A percentile compares a stretch with the other conserved stretches of the same genome.
Evolutionary conservation across 129 eudicot species (phyloP).

Genomic region (Chrysanthemum seticuspe): DNA sequence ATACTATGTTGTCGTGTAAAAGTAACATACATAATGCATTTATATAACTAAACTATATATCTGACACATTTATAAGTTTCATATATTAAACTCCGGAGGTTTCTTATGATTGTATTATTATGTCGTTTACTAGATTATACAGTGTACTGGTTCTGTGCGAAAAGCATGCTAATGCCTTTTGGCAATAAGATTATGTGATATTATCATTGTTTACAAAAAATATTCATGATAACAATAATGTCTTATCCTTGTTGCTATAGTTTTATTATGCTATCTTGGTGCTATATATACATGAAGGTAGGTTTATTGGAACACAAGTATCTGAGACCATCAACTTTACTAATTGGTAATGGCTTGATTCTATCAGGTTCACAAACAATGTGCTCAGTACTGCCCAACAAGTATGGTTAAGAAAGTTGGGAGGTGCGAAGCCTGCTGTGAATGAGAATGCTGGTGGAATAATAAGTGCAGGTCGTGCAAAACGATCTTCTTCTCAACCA

Average conservation of each 20-base stretch:
- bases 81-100: not conserved
- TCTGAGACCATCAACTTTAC: not conserved
- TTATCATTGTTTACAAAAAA: not conserved
- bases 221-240: not conserved
- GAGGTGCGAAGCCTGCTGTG: constrained; percentile 95
- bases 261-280: not conserved
- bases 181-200: not conserved
- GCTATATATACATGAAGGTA: not conserved
- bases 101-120: not conserved
- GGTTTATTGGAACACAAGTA: not conserved
- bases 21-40: not conserved
- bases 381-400: constrained; percentile 97
- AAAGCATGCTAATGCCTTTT: not conserved
- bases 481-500: constrained; percentile 65
- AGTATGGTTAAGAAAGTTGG: constrained; percentile 86
- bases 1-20: not conserved
- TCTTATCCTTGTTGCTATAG: constrained; percentile 3
- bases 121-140: no score
- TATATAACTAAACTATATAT: not conserved
- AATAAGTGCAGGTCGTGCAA: constrained; percentile 95
- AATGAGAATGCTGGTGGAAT: constrained; percentile 82
- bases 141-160: no score
- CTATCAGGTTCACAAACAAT: constrained; percentile 85
- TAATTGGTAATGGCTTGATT: constrained; percentile 1
- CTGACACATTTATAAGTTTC: not conserved